Evolutionary conservation across 2,329 filamentous ascomycete genomes (phyloP).

Genomic region (Aspergillus chevalieri): DNA sequence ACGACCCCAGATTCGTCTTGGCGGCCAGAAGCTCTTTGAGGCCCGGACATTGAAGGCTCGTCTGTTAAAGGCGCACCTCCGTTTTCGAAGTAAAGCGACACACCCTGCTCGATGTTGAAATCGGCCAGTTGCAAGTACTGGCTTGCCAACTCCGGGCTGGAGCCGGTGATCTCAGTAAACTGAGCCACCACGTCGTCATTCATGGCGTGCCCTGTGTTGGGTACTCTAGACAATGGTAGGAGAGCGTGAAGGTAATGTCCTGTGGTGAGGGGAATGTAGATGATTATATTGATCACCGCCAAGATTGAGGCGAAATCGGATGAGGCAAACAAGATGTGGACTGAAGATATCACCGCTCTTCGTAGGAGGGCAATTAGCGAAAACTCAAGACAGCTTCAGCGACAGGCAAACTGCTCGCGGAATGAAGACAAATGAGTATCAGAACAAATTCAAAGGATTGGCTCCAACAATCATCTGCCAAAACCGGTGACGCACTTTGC

Average conservation of each 20-base stretch:
- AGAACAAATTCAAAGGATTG: background rate
- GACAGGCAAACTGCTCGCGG: background rate
- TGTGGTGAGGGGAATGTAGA: constrained; percentile 2
- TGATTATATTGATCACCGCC: background rate
- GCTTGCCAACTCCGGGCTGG: constrained; percentile 65
- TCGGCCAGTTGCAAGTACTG: constrained; percentile 83
- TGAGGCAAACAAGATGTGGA: background rate
- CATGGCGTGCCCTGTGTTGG: constrained; percentile 42
- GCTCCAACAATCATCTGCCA: background rate
- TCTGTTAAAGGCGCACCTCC: constrained; percentile 58
- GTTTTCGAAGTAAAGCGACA: constrained; percentile 85
- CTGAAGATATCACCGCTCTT: background rate
- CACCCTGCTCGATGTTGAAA: constrained; percentile 74
- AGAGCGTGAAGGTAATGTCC: background rate
- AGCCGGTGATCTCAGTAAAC: constrained; percentile 77
- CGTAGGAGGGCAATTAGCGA: no score
- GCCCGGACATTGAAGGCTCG: constrained; percentile 32
- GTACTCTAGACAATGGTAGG: background rate
- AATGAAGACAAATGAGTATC: no score
- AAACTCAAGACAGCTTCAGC: no score
- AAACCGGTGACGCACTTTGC: background rate
- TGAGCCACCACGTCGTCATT: constrained; percentile 65
- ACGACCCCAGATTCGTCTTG: constrained; percentile 59
- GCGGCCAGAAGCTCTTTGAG: constrained; percentile 32
- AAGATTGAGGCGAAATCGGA: background rate